Evolutionary conservation across 805 yeast genomes (phyloP).

Genomic region (Starmerella roubikii): DNA sequence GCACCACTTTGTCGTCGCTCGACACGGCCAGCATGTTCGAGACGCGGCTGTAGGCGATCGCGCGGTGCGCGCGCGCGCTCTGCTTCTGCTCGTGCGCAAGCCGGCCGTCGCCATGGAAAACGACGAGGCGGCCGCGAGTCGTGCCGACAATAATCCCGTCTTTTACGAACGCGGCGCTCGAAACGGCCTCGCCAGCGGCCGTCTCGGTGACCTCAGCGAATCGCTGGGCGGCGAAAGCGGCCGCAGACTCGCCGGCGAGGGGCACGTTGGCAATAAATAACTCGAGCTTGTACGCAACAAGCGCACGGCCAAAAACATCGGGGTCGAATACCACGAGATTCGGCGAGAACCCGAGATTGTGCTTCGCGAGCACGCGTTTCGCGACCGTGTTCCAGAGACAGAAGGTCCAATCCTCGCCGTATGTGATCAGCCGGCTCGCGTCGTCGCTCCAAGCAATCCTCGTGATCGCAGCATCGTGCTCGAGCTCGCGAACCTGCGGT

Average conservation of each 20-base stretch:
- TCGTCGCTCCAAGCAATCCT: conserved; percentile 12
- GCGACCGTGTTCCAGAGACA: conserved; percentile 9
- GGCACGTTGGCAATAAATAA: not conserved
- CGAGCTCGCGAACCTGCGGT: conserved; percentile 6
- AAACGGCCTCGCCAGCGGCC: conserved; percentile 1
- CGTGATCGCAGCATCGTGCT: conserved; percentile 7
- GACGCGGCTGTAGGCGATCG: conserved; percentile 1
- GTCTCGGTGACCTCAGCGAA: not conserved
- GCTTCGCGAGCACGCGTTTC: not conserved
- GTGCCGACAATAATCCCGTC: conserved; percentile 8
- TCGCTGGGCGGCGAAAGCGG: not conserved
- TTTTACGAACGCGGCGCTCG: conserved; percentile 1
- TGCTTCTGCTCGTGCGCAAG: conserved; percentile 1
- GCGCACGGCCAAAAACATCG: not conserved
- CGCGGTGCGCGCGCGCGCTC: conserved; percentile 6
- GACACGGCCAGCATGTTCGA: conserved; percentile 7
- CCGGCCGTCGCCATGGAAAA: conserved; percentile 1
- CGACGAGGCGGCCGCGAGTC: conserved; percentile 6
- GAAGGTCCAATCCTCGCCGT: conserved; percentile 14
- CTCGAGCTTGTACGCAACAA: not conserved
- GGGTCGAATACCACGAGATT: conserved; percentile 3
- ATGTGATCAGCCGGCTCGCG: conserved; percentile 7
- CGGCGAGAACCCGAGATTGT: conserved; percentile 9
- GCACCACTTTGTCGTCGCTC: conserved; percentile 11
- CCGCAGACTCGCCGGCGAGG: not conserved